These are phyloP conservation scores for Coemansia sp. DNA, from an alignment of 192 early-diverging fungal species.

Conservation along the genomic window DNA sequence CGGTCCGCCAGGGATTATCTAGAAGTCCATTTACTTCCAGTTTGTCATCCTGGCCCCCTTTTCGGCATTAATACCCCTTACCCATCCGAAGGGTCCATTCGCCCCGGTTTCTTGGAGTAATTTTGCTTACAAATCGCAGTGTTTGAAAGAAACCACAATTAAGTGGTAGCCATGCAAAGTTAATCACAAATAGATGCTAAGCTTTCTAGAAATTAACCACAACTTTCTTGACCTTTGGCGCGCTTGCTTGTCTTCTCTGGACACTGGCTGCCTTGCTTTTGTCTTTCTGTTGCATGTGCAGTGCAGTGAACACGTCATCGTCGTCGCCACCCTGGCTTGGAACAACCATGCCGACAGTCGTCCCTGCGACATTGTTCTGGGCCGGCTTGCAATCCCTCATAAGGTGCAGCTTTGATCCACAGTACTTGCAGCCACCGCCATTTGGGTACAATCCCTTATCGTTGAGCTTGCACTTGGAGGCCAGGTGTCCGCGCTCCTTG, in stretches of 20 bases:
- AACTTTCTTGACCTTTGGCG: conserved; percentile 19
- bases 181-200: background rate
- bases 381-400: conserved; percentile 77
- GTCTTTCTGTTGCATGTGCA: conserved; percentile 38
- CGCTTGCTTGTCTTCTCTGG: conserved; percentile 1
- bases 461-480: conserved; percentile 82
- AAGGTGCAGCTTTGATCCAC: conserved; percentile 83
- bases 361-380: conserved; percentile 44
- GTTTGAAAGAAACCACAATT: too few relatives aligned
- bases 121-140: too few relatives aligned
- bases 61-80: too few relatives aligned
- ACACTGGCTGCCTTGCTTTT: conserved; percentile 14
- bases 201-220: conserved; percentile 22
- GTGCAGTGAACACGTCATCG: conserved; percentile 67
- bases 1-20: too few relatives aligned
- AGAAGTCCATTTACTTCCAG: too few relatives aligned
- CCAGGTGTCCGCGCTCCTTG: conserved; percentile 78
- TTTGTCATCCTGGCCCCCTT: too few relatives aligned
- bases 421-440: conserved; percentile 86
- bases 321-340: conserved; percentile 89
- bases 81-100: too few relatives aligned
- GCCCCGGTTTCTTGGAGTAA: too few relatives aligned
- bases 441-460: conserved; percentile 87
- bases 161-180: too few relatives aligned
- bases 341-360: conserved; percentile 73